phyloP scores from a whole-genome alignment of 2,329 filamentous ascomycete genomes.

The Didymella segeticola region DNA sequence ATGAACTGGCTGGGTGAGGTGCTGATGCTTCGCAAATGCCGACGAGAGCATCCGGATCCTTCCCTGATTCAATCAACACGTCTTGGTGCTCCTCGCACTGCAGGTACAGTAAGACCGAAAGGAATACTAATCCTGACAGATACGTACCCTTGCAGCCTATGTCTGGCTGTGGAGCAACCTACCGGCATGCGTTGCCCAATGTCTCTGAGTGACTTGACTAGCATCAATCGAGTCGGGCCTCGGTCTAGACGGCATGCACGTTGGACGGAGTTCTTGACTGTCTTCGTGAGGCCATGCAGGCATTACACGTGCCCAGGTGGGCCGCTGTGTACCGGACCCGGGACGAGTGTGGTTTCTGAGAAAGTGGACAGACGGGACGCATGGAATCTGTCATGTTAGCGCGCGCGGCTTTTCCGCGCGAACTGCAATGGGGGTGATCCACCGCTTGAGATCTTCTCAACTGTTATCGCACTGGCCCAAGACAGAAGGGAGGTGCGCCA shows the following conservation, averaged over 20 bases:
- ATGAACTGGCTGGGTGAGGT: not conserved
- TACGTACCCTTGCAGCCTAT: conserved; percentile 3
- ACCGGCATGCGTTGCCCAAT: conserved; percentile 4
- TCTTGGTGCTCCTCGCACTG: not conserved
- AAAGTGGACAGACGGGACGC: not conserved
- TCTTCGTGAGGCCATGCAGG: conserved; percentile 14
- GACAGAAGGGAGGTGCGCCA: not conserved
- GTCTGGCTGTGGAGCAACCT: conserved; percentile 10
- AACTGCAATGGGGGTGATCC: not conserved
- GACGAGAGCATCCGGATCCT: not conserved
- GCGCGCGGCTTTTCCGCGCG: not conserved
- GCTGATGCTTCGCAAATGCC: not conserved
- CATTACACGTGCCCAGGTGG: conserved; percentile 15
- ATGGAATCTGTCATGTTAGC: not conserved
- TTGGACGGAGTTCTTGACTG: conserved; percentile 4
- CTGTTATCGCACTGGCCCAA: not conserved
- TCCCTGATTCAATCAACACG: not conserved
- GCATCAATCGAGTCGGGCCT: conserved; percentile 8
- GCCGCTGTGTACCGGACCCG: conserved; percentile 11
- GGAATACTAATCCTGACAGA: not conserved
- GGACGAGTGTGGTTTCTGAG: conserved; percentile 16
- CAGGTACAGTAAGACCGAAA: not conserved
- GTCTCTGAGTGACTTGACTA: conserved; percentile 5
- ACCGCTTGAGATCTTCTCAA: conserved; percentile 8
- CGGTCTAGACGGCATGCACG: not conserved